Conservation (phyloP, 2,329 filamentous ascomycete genomes). For the Boeremia lycopersici region DNA sequence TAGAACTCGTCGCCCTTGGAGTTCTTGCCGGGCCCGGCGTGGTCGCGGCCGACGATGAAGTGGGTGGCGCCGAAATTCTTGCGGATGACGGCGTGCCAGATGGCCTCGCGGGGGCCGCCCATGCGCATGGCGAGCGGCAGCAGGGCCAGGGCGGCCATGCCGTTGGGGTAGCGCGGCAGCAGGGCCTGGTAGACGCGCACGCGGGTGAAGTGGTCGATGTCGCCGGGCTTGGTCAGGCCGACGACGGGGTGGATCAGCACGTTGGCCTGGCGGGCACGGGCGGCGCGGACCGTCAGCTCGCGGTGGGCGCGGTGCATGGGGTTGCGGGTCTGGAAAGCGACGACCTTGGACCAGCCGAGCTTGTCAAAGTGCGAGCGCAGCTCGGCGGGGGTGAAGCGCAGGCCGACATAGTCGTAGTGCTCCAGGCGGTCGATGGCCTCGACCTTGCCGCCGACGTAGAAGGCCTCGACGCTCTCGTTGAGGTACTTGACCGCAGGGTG, state of each 20-base stretch:
- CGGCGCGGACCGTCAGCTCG: constrained; percentile 95
- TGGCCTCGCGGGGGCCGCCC: constrained; percentile 96
- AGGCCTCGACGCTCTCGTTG: constrained; percentile 78
- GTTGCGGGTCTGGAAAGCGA: constrained; percentile 97
- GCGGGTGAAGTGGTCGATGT: constrained; percentile 99
- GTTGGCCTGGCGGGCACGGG: constrained; percentile 94
- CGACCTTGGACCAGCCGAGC: constrained; percentile 96
- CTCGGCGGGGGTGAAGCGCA: constrained; percentile 93
- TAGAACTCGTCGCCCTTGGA: constrained; percentile 97
- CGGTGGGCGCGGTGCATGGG: constrained; percentile 99
- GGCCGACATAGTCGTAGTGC: constrained; percentile 98
- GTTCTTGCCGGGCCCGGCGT: constrained; percentile 98
- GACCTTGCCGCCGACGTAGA: constrained; percentile 94
- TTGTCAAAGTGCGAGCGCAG: constrained; percentile 98
- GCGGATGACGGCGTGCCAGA: constrained; percentile 99
- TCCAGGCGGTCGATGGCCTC: constrained; percentile 93
- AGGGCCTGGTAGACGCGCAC: constrained; percentile 98
- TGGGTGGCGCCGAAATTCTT: constrained; percentile 99
- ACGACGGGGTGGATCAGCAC: constrained; percentile 99
- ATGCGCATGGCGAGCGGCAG: constrained; percentile 98
- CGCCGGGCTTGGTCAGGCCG: constrained; percentile 96
- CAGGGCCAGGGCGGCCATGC: constrained; percentile 96
- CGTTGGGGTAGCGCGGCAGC: constrained; percentile 95
- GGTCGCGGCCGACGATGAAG: constrained; percentile 98
- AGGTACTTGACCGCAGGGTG: constrained; percentile 95